These are phyloP conservation scores for Scutellaria baicalensis DNA, from an alignment of 257 asterid genomes.

Conservation along the genomic window DNA sequence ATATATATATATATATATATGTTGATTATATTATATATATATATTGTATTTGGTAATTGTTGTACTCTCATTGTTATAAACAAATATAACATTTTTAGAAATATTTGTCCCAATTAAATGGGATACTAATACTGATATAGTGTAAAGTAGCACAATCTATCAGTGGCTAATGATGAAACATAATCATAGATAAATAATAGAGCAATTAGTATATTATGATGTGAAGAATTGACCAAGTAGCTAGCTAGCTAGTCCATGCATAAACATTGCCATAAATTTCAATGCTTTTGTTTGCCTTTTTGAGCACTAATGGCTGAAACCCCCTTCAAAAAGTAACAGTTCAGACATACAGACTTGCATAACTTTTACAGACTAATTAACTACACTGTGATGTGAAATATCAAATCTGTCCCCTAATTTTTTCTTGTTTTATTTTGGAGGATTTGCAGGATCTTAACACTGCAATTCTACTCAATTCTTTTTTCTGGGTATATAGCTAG, in stretches of 20 bases:
- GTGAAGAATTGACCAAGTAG: background rate
- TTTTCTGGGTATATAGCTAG: slow-evolving; percentile 5
- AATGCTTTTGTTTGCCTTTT: slow-evolving; percentile 15
- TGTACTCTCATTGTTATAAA: no score
- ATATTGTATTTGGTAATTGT: no score
- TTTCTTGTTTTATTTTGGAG: background rate
- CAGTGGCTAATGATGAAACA: slow-evolving; percentile 25
- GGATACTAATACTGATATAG: background rate
- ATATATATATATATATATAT: no score
- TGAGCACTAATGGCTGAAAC: slow-evolving; percentile 2
- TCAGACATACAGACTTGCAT: slow-evolving; percentile 16
- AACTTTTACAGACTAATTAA: slow-evolving; percentile 13
- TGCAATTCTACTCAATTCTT: slow-evolving; percentile 8
- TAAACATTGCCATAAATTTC: slow-evolving; percentile 3
- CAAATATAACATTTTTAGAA: no score
- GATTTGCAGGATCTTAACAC: slow-evolving; percentile 18
- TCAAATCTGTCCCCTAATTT: background rate
- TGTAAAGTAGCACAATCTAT: background rate
- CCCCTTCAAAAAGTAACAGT: background rate
- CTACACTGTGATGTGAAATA: background rate
- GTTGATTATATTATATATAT: no score
- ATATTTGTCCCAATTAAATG: background rate
- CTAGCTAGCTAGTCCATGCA: background rate
- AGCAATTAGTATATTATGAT: background rate
- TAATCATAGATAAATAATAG: slow-evolving; percentile 1